Conservation (phyloP, 495 filamentous ascomycete species). For the Hypomontagnella submonticulosa region DNA sequence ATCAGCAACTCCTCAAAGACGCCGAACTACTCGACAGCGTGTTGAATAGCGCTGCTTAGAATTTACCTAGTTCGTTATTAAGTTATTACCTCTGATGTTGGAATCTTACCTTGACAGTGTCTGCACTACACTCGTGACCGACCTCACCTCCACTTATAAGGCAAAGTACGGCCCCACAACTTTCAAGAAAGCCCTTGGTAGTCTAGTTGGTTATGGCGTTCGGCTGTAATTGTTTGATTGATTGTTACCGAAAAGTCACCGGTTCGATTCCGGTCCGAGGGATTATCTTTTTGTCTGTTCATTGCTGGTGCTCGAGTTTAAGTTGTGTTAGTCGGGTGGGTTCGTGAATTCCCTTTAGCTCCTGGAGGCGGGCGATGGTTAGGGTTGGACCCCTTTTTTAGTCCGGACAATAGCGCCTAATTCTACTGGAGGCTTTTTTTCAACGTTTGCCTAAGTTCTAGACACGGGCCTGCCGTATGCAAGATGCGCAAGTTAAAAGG, state of each 20-base stretch:
- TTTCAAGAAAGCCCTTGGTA: conserved; percentile 19
- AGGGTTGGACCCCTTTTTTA: conserved; percentile 9
- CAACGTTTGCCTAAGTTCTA: conserved; percentile 1
- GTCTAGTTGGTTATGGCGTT: conserved; percentile 40
- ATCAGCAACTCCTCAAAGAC: conserved; percentile 44
- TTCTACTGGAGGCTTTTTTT: background rate
- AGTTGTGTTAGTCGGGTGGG: background rate
- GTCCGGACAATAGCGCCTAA: background rate
- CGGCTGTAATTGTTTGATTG: conserved; percentile 31
- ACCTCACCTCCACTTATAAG: background rate
- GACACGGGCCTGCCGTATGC: too few species aligned
- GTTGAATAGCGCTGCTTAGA: conserved; percentile 22
- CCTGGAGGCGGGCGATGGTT: background rate
- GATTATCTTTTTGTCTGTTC: conserved; percentile 15
- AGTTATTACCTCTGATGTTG: background rate
- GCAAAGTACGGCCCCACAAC: background rate
- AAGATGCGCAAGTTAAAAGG: too few species aligned
- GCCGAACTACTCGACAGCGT: conserved; percentile 32
- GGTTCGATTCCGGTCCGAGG: conserved; percentile 43
- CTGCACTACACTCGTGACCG: background rate
- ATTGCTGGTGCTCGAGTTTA: too few species aligned
- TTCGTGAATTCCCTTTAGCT: too few species aligned
- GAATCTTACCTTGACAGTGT: background rate
- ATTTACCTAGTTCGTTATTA: background rate
- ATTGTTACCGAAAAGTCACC: conserved; percentile 42